Evolutionary conservation across 768 basidiomycete species (phyloP), one percentile per base, ranked within the genome.

Genomic region (Lactifluus echinatus): DNA sequence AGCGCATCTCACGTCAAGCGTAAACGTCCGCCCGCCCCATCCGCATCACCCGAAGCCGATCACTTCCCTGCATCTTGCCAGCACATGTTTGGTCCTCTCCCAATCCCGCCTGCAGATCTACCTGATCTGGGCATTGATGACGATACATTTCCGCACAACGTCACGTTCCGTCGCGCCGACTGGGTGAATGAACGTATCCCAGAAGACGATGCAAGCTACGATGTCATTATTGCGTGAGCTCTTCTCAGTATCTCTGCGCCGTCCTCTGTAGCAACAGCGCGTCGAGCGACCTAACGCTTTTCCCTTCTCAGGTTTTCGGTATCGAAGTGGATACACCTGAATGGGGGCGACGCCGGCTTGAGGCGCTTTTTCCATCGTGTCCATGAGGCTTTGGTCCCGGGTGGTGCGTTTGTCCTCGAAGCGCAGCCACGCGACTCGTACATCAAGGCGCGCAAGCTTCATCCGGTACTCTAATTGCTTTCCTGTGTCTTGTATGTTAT

Each of bases 251-350:
- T 8, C 8, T 17, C 4, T 15, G 7, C 31, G 10, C 6, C 8
- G 19, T 52, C 7, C 19, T 21, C 23, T 21, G 11, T 3, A 12
- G 15, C 3, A 8, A 17, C 21, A 31, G 37, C 46, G 31, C 31
- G n/a, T n/a, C n/a, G n/a, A n/a, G 8, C 26, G 21, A 51, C 24
- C 19, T 29, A 14, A 37, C 36, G 40, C 8, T 3, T 2, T 12
- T 21, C 40, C 21, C 1, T 51, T 21, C 37, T 40, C 31, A 93
- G 90, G 1, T 83, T 95, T 63, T 94, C 92, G 0, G 71, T 94
- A 43, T 82, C 91, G 0, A 95, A 93, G 70, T 95, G 93, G 93
- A 89, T 94, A 29, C 93, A 95, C 69, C 74, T 95, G 10, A 84
- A 93, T 62, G 74, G 75, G 11, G 86, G 87, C 10, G 93, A 96